Conservation (phyloP, 495 filamentous ascomycete species). For the Xylaria scruposa region DNA sequence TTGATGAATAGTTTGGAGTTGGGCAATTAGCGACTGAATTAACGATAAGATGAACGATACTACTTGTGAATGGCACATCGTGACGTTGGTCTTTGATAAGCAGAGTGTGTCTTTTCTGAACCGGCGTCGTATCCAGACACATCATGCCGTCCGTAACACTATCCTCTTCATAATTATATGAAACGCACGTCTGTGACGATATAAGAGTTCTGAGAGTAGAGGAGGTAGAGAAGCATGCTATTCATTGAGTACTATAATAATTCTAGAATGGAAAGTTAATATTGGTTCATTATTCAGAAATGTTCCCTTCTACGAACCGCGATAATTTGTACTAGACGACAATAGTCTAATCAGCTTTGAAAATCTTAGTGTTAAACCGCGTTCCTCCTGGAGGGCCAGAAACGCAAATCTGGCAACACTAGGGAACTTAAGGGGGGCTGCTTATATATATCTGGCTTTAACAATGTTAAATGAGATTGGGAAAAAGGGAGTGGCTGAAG, state of each 20-base stretch:
- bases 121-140: background rate
- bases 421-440: background rate
- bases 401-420: background rate
- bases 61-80: background rate
- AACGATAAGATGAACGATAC: background rate
- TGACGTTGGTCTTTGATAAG: background rate
- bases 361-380: background rate
- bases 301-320: background rate
- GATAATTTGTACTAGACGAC: background rate
- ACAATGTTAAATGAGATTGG: background rate
- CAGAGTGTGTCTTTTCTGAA: background rate
- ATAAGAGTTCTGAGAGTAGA: background rate
- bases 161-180: background rate
- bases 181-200: background rate
- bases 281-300: background rate
- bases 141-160: background rate
- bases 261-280: background rate
- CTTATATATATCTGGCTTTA: background rate
- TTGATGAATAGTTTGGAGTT: slow-evolving; percentile 16
- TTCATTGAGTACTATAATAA: background rate
- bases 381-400: background rate
- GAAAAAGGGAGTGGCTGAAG: background rate
- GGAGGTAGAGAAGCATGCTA: background rate
- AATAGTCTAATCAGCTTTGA: background rate
- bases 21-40: slow-evolving; percentile 8